A percentile compares a stretch with the other conserved stretches of the same genome.
Evolutionary conservation across 2,329 filamentous ascomycete species (phyloP).

Genomic region (Colletotrichum musicola): DNA sequence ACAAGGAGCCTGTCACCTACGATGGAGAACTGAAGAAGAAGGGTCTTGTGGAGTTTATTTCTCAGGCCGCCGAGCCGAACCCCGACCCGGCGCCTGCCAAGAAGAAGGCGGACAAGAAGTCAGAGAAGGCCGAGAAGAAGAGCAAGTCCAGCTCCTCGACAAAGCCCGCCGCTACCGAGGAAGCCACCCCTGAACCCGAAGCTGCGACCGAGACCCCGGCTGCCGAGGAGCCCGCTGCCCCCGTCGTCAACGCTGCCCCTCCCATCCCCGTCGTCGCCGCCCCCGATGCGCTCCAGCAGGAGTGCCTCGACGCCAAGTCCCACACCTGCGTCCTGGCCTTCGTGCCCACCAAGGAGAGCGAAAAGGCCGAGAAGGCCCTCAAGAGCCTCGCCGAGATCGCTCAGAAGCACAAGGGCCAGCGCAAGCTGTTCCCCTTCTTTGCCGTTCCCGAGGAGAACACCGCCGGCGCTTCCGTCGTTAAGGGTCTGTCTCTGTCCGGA

Average conservation of each 20-base stretch:
- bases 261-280: slow-evolving; percentile 76
- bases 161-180: slow-evolving; percentile 38
- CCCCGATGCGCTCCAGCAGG: slow-evolving; percentile 72
- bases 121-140: slow-evolving; percentile 47
- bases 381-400: slow-evolving; percentile 78
- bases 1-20: slow-evolving; percentile 78
- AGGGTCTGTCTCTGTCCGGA: slow-evolving; percentile 71
- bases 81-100: slow-evolving; percentile 74
- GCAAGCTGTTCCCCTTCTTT: slow-evolving; percentile 86
- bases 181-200: slow-evolving; percentile 44
- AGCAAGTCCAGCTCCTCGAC: slow-evolving; percentile 35
- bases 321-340: slow-evolving; percentile 87
- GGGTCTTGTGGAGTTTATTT: slow-evolving; percentile 84
- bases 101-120: slow-evolving; percentile 54
- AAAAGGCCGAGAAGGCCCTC: slow-evolving; percentile 69
- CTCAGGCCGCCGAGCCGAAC: slow-evolving; percentile 83
- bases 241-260: slow-evolving; percentile 56
- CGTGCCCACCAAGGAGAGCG: slow-evolving; percentile 64
- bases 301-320: slow-evolving; percentile 82
- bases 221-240: slow-evolving; percentile 44
- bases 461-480: slow-evolving; percentile 58
- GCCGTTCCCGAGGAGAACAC: slow-evolving; percentile 69
- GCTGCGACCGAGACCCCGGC: slow-evolving; percentile 53
- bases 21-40: slow-evolving; percentile 89
- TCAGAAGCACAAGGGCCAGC: slow-evolving; percentile 78